Percentiles rank a stretch among this genome's conserved stretches.
Evolutionary conservation across 164 flowering plant species (phyloP).

Genomic region (Liquidambar formosana): DNA sequence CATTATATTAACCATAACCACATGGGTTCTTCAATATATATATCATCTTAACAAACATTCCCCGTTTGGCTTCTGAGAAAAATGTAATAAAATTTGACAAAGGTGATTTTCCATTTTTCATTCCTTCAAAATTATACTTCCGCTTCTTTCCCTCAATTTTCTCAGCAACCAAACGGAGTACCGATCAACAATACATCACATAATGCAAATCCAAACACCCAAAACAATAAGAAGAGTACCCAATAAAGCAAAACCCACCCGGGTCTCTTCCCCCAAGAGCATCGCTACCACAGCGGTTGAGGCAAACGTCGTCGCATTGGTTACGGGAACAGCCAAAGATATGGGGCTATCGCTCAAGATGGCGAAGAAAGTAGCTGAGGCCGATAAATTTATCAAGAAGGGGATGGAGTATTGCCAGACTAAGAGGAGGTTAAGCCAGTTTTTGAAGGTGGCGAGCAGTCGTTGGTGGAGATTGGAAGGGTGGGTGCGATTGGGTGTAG

Average conservation of each 20-base stretch:
- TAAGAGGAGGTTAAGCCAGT: conserved; percentile 59
- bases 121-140: not conserved
- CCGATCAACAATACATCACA: conserved; percentile 18
- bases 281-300: conserved; percentile 79
- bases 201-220: conserved; percentile 80
- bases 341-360: conserved; percentile 67
- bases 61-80: no score
- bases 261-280: conserved; percentile 76
- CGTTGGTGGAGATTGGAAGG: conserved; percentile 28
- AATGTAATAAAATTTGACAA: no score
- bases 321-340: conserved; percentile 91
- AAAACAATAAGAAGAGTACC: conserved; percentile 72
- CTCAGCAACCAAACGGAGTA: not conserved
- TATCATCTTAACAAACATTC: no score
- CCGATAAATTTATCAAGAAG: conserved; percentile 72
- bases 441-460: conserved; percentile 25
- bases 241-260: conserved; percentile 48
- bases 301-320: conserved; percentile 92
- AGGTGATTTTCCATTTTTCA: not conserved
- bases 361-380: conserved; percentile 86
- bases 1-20: no score
- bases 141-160: not conserved
- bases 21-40: no score
- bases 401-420: conserved; percentile 88
- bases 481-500: conserved; percentile 13